Base-by-base conservation (phyloP, 1,284 basidiomycete genomes). In the Ustilago bromivora region DNA sequence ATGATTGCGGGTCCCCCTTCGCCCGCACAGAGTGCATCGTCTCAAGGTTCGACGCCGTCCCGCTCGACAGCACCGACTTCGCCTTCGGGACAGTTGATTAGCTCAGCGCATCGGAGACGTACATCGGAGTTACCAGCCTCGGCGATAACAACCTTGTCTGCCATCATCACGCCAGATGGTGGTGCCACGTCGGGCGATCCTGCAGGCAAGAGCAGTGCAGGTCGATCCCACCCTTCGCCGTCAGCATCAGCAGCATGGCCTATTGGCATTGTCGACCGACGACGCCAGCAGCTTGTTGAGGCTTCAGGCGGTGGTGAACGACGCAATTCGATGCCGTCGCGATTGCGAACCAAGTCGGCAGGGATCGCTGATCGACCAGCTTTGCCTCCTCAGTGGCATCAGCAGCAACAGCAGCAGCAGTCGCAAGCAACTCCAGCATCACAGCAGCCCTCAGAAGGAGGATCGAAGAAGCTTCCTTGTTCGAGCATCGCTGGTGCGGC, bases 1-100 rank as follows among this genome's bases (percentile, higher is more conserved):
- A 46, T 72, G 52, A 15, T 74, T 43, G 71, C 76, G 35, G 63
- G 80, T 6, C 84, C 84, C 38, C 84, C 84, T 34, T 97, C 95
- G 6, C 95, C 95, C 3, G 92, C 94, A 0, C 96, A 94, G 0
- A 96, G 95, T 13, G 94, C 92, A 0, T 96, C 95, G 3, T 96
- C 95, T 1, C 92, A 96, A 41, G 93, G 94, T 2, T 97, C 94
- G 1, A 96, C 93, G 9, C 94, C 94, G 0, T 96, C 94, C 6
- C 90, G 94, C 28, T 77, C 80, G 88, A 91, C 41, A 91, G 91
- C 82, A 13, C 90, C 90, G 10, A 90, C 94, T 6, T 90, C 92
- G 10, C 93, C 93, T 0, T 90, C 93, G 12, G 91, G 91, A 47
- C 65, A 63, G 43, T 54, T 69, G 5, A 40, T 61, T 17, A 49